A percentile compares a stretch with the other conserved stretches of the same genome.
Conservation (phyloP, 345 rosid species). For the Cardamine resedifolia region DNA sequence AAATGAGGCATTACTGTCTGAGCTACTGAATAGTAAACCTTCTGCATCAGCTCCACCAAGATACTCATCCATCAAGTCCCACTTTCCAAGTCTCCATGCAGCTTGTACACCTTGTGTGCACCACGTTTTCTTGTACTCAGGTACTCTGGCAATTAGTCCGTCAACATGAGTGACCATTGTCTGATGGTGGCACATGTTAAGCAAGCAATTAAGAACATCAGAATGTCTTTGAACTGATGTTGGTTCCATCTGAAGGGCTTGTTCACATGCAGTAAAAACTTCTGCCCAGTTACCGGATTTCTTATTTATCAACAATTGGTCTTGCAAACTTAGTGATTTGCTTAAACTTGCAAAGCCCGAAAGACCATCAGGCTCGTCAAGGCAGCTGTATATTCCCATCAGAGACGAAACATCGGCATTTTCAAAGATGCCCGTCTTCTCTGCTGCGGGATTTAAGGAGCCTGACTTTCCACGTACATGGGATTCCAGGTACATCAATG, state of each 20-base stretch:
- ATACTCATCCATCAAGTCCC: conserved; percentile 98
- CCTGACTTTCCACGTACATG: conserved; percentile 84
- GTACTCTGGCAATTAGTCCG: conserved; percentile 87
- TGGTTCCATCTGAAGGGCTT: conserved; percentile 96
- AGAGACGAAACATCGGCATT: conserved; percentile 88
- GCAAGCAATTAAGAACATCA: conserved; percentile 87
- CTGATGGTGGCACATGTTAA: conserved; percentile 98
- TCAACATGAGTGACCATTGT: conserved; percentile 97
- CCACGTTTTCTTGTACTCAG: conserved; percentile 93
- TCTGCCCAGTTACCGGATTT: conserved; percentile 97
- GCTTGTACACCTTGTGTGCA: conserved; percentile 99
- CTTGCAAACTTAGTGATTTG: conserved; percentile 78
- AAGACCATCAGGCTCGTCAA: conserved; percentile 94
- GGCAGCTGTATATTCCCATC: conserved; percentile 90
- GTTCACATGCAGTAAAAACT: conserved; percentile 91
- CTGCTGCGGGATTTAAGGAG: conserved; percentile 91
- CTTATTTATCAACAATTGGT: conserved; percentile 78
- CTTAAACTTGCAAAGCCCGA: conserved; percentile 90
- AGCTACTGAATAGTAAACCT: conserved; percentile 79
- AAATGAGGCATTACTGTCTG: conserved; percentile 95
- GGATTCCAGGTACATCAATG: conserved; percentile 96
- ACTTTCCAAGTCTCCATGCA: conserved; percentile 97
- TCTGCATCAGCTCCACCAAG: conserved; percentile 81
- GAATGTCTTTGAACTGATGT: conserved; percentile 88
- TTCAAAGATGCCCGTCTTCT: conserved; percentile 80